Evolutionary conservation across 148 eudicot genomes (phyloP).

Genomic region (Talinum fruticosum): DNA sequence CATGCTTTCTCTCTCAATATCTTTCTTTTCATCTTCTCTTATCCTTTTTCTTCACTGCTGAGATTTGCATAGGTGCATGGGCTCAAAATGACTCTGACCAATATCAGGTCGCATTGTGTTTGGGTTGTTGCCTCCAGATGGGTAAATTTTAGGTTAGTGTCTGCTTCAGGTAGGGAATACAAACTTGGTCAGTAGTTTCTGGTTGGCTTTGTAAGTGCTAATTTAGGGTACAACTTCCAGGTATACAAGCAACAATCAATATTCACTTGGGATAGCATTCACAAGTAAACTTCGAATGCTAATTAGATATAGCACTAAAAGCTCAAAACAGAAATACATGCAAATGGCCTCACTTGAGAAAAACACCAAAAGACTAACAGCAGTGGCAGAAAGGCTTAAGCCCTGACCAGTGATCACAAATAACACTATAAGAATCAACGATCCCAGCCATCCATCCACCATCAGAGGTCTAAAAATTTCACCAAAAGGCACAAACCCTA

Average conservation of each 20-base stretch:
- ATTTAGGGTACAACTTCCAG: not conserved
- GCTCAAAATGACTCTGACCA: not conserved
- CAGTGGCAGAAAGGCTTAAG: not conserved
- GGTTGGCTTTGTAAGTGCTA: not conserved
- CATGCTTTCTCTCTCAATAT: not conserved
- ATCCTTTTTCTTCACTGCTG: not conserved
- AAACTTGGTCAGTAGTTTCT: not conserved
- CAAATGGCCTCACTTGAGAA: not conserved
- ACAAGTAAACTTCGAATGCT: not conserved
- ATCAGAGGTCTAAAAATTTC: not conserved
- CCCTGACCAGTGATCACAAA: too few species aligned
- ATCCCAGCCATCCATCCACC: not conserved
- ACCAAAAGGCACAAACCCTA: not conserved
- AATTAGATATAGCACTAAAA: not conserved
- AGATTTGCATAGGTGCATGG: not conserved
- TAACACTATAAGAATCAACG: not conserved
- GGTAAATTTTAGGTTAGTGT: not conserved
- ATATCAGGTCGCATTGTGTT: not conserved
- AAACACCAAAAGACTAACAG: not conserved
- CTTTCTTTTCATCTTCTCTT: not conserved
- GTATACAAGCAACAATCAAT: not conserved
- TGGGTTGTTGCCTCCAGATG: not conserved
- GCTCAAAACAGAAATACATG: not conserved
- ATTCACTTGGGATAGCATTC: not conserved
- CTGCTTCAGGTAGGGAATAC: not conserved